Evolutionary conservation across 2,329 filamentous ascomycete genomes (phyloP), one percentile per base, ranked within the genome.

Genomic region (Paecilomyces variotii): DNA sequence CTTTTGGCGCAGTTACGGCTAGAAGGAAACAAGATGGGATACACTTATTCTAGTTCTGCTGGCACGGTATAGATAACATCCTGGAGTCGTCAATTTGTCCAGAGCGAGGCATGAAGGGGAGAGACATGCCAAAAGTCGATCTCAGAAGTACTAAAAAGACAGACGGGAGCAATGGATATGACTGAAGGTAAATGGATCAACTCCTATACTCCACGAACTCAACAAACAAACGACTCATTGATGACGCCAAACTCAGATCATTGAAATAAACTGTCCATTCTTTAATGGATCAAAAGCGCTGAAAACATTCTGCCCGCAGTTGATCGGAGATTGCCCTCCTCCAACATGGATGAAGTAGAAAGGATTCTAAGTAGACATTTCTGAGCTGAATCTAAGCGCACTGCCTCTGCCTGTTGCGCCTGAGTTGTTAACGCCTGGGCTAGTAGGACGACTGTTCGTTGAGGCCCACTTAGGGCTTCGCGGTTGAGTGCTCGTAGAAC

Each of bases 401-500:
- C 75, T 77, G 11, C 70, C 69, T 56, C 73, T 68, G 10, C 70
- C 69, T 4, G 65, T 59, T 54, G 68, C 60, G 14, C 65, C 67
- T 28, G 66, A 64, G 45, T 69, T 68, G 57, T 68, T 69, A 7
- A 75, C 59, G 0, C 74, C 74, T 7, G 75, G 75, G 57, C 75
- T 77, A 12, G 69, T 70, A 11, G 74, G 73, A n/a, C 75, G 73
- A 57, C 74, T 77, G 39, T 64, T 64, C 6, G 62, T 61, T 24
- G 65, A 62, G 11, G 64, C 67, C 67, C 69, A 72, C 55, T 76
- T 77, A 4, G 74, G 74, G 51, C 75, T 77, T 56, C 75, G 69
- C 7, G 75, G 75, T 57, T 76, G 74, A 14, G 73, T 73, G 57
- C 75, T 77, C 0, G 75, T 76, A 2, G 75, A 74, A 19, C 75